phyloP scores from a whole-genome alignment of 306 rosid genomes.

The Vicia villosa region DNA sequence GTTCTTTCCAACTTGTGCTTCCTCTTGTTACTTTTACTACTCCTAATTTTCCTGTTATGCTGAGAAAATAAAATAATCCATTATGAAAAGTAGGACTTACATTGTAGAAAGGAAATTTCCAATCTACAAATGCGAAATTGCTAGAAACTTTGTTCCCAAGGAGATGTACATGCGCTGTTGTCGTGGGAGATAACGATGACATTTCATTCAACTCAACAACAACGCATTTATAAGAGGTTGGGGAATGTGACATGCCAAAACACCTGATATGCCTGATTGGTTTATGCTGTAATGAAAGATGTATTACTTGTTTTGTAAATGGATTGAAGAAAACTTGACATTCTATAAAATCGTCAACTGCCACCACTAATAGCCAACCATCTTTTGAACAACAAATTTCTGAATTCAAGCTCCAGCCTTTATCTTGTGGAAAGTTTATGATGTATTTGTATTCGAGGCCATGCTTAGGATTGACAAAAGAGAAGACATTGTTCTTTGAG shows the following conservation, averaged over 20 bases:
- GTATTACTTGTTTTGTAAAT: neutral
- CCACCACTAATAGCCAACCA: slow-evolving; percentile 3
- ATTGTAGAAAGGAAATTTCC: neutral
- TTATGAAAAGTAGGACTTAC: neutral
- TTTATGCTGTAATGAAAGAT: neutral
- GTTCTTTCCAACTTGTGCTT: too few species aligned
- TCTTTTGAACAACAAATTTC: slow-evolving; percentile 13
- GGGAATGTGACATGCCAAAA: neutral
- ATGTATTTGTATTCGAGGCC: slow-evolving; percentile 4
- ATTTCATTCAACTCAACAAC: neutral
- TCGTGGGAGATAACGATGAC: too few species aligned
- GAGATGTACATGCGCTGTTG: too few species aligned
- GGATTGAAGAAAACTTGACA: slow-evolving; percentile 20
- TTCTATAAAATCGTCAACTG: neutral
- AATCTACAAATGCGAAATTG: neutral
- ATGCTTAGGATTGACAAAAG: neutral
- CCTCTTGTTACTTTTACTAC: neutral
- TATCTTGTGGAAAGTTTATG: neutral
- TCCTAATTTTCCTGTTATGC: neutral
- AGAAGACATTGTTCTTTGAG: neutral
- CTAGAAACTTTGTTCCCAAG: too few species aligned
- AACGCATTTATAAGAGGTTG: neutral
- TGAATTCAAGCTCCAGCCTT: too few species aligned
- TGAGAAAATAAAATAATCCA: neutral
- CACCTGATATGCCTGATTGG: neutral